Percentiles rank a stretch among this genome's conserved stretches.
Evolutionary conservation across 129 eudicot genomes (phyloP).

Genomic region (Tanacetum coccineum): DNA sequence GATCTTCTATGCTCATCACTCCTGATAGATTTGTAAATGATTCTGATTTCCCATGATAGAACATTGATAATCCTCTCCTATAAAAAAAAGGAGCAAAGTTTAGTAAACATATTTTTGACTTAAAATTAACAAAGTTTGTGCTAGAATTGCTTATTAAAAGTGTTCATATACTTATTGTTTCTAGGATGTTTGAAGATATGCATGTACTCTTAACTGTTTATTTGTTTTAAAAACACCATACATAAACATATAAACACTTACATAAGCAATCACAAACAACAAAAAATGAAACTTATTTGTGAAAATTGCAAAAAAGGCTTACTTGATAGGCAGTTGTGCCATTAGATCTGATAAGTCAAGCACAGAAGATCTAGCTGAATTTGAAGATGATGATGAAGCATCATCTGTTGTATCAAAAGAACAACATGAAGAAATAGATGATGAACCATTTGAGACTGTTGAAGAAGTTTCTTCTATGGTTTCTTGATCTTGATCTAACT

Average conservation of each 20-base stretch:
- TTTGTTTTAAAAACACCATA: too few relatives aligned
- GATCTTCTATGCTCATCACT: slow-evolving; percentile 75
- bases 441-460: slow-evolving; percentile 29
- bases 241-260: neutral
- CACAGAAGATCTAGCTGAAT: slow-evolving; percentile 34
- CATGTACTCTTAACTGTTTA: too few relatives aligned
- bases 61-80: slow-evolving; percentile 77
- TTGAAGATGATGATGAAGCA: slow-evolving; percentile 57
- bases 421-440: slow-evolving; percentile 32
- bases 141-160: too few relatives aligned
- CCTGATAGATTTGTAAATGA: slow-evolving; percentile 70
- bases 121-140: neutral
- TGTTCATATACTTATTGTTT: too few relatives aligned
- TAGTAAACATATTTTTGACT: slow-evolving; percentile 4
- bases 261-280: neutral
- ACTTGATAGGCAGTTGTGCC: slow-evolving; percentile 79
- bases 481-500: slow-evolving; percentile 20
- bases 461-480: slow-evolving; percentile 27
- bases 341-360: slow-evolving; percentile 60
- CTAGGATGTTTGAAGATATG: too few relatives aligned
- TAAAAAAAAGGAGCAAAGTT: slow-evolving; percentile 10
- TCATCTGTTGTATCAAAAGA: slow-evolving; percentile 48
- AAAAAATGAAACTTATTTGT: neutral
- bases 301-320: slow-evolving; percentile 20
- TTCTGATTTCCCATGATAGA: slow-evolving; percentile 73